A percentile compares a stretch with the other conserved stretches of the same genome.
Evolutionary conservation across 139 green algal species (phyloP).

Genomic region (Desmodesmus armatus): DNA sequence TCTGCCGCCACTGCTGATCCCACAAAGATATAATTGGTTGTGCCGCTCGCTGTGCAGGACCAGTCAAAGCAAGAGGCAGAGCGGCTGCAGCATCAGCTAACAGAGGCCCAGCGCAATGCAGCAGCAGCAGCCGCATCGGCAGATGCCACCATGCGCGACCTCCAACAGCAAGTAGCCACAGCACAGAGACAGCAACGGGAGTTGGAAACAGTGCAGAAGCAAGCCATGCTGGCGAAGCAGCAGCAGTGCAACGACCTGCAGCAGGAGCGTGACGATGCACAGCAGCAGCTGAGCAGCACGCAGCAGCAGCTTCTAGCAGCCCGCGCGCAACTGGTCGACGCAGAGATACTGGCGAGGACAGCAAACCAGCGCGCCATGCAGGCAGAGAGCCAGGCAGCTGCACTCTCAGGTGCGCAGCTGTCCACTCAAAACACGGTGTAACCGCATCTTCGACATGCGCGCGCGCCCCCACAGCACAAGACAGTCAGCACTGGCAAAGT

Average conservation of each 20-base stretch:
- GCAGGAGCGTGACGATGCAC: not conserved
- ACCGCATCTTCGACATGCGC: no score
- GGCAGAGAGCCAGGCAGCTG: constrained; percentile 10
- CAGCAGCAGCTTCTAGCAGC: constrained; percentile 21
- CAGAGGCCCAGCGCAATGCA: constrained; percentile 6
- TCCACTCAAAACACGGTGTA: no score
- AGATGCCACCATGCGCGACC: constrained; percentile 1
- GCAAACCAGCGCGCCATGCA: constrained; percentile 19
- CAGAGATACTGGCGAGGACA: constrained; percentile 23
- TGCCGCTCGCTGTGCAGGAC: no score
- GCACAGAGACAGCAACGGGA: not conserved
- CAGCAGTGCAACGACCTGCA: constrained; percentile 20
- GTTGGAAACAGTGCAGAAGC: not conserved
- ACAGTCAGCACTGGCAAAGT: not conserved
- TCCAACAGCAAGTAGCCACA: constrained; percentile 44
- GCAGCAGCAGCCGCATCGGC: constrained; percentile 3
- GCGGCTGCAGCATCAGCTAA: constrained; percentile 45
- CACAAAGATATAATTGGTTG: no score
- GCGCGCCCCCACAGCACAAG: not conserved
- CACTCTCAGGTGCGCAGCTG: constrained; percentile 33
- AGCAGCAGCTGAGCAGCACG: constrained; percentile 35
- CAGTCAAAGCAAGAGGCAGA: constrained; percentile 14
- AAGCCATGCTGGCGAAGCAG: not conserved
- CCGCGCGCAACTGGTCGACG: constrained; percentile 11
- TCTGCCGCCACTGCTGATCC: not conserved